Conservation (phyloP, 345 rosid genomes). For the Arabidopsis suecica region DNA sequence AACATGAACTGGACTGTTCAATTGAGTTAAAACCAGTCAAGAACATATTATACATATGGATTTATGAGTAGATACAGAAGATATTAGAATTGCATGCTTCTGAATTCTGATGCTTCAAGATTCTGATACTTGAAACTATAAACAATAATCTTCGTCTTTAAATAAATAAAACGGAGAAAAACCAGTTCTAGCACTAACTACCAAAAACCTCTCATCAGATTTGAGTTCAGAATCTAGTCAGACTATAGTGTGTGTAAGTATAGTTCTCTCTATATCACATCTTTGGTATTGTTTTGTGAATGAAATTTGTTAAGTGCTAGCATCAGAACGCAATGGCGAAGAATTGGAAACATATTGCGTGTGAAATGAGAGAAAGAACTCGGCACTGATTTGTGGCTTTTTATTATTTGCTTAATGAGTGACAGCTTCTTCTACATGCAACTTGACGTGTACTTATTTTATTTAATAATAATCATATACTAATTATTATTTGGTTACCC, state of each 20-base stretch:
- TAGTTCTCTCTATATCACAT: background rate
- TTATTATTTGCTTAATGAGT: constrained; percentile 34
- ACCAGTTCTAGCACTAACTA: background rate
- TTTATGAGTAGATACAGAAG: constrained; percentile 9
- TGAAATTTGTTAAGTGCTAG: background rate
- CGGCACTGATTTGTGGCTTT: constrained; percentile 28
- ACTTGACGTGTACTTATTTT: constrained; percentile 26
- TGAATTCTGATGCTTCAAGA: background rate
- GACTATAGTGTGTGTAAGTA: background rate
- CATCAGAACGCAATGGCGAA: constrained; percentile 26
- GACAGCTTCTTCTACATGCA: constrained; percentile 46
- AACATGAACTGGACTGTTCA: constrained; percentile 77
- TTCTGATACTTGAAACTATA: background rate
- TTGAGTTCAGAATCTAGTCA: background rate
- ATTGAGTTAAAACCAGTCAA: constrained; percentile 41
- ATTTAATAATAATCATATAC: constrained; percentile 11
- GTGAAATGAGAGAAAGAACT: constrained; percentile 38
- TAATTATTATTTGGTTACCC: constrained; percentile 16
- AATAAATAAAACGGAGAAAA: background rate
- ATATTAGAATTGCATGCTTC: constrained; percentile 15
- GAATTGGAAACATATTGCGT: constrained; percentile 23
- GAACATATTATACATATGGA: background rate
- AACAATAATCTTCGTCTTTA: background rate
- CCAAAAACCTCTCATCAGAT: background rate
- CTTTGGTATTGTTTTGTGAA: constrained; percentile 1